These are phyloP conservation scores for Stereocaulon alpinum DNA, from an alignment of 495 filamentous ascomycete species.

Conservation along the genomic window DNA sequence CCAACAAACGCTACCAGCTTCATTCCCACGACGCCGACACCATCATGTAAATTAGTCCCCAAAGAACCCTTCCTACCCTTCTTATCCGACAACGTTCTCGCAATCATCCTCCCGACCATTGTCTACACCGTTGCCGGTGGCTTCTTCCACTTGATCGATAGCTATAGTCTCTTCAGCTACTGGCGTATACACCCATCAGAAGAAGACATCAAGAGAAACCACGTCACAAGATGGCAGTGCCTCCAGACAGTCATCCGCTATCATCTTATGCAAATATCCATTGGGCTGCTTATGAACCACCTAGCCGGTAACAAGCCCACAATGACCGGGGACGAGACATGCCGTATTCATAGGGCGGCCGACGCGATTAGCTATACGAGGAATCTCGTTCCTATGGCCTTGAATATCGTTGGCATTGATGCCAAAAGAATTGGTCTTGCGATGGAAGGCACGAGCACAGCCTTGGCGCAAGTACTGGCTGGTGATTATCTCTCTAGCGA, in stretches of 20 bases:
- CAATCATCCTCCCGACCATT: constrained; percentile 61
- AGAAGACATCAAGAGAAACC: constrained; percentile 78
- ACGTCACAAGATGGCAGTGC: constrained; percentile 70
- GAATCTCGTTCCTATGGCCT: constrained; percentile 50
- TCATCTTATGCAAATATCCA: constrained; percentile 71
- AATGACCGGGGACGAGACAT: constrained; percentile 62
- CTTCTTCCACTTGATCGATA: constrained; percentile 78
- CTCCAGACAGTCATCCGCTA: constrained; percentile 80
- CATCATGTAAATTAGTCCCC: background rate
- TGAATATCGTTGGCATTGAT: constrained; percentile 37
- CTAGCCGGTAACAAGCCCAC: constrained; percentile 46
- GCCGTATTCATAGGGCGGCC: constrained; percentile 75
- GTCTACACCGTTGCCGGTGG: constrained; percentile 81
- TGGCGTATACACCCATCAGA: constrained; percentile 89
- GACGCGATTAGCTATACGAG: constrained; percentile 58
- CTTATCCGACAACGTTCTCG: constrained; percentile 67
- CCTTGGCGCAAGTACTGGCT: constrained; percentile 6
- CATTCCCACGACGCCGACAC: background rate
- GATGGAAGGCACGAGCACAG: background rate
- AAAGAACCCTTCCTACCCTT: constrained; percentile 52
- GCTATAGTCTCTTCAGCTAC: constrained; percentile 68
- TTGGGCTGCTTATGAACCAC: constrained; percentile 45
- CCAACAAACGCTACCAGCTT: background rate
- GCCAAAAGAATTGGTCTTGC: constrained; percentile 27
- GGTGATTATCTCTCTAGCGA: constrained; percentile 2